Evolutionary conservation across 2,329 filamentous ascomycete genomes (phyloP).

Genomic region (Alternaria infectoria): DNA sequence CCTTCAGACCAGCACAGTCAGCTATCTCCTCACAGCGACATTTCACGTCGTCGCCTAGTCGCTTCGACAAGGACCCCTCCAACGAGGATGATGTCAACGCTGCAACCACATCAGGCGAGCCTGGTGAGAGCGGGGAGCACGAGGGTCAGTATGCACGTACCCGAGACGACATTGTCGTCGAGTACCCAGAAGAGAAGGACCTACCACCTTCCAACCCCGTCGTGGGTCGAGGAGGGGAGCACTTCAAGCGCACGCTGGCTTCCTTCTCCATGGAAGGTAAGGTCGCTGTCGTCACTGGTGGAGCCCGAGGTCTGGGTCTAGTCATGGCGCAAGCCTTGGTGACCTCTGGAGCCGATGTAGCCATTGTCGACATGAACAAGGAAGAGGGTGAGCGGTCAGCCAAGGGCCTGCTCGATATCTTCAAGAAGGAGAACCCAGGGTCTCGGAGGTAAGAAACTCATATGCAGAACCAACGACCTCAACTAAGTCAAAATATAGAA

Average conservation of each 20-base stretch:
- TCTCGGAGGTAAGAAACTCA: slow-evolving; percentile 63
- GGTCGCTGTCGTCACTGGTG: slow-evolving; percentile 86
- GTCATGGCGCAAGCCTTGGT: slow-evolving; percentile 94
- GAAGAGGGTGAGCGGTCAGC: slow-evolving; percentile 84
- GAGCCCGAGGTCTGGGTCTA: slow-evolving; percentile 84
- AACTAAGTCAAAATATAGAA: slow-evolving; percentile 49
- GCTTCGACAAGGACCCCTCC: slow-evolving; percentile 33
- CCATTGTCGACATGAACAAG: slow-evolving; percentile 92
- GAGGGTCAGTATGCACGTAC: slow-evolving; percentile 79
- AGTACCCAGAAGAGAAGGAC: slow-evolving; percentile 77
- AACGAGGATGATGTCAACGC: slow-evolving; percentile 39
- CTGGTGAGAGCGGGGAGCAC: slow-evolving; percentile 53
- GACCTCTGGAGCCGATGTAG: slow-evolving; percentile 84
- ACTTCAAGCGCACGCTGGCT: slow-evolving; percentile 84
- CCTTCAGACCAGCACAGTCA: slow-evolving; percentile 26
- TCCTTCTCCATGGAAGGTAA: slow-evolving; percentile 86
- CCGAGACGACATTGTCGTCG: slow-evolving; percentile 76
- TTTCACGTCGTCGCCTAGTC: slow-evolving; percentile 37
- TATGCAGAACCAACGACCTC: background rate
- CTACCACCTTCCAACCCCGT: slow-evolving; percentile 75
- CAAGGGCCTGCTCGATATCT: slow-evolving; percentile 73
- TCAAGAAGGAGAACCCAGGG: slow-evolving; percentile 79
- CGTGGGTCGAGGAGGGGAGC: slow-evolving; percentile 76
- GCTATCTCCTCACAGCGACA: slow-evolving; percentile 27
- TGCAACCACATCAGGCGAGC: slow-evolving; percentile 45